A percentile compares a stretch with the other conserved stretches of the same genome.
These are phyloP conservation scores for Hymenoscyphus fructigenus DNA, from an alignment of 2,329 filamentous ascomycete genomes.

Conservation along the genomic window DNA sequence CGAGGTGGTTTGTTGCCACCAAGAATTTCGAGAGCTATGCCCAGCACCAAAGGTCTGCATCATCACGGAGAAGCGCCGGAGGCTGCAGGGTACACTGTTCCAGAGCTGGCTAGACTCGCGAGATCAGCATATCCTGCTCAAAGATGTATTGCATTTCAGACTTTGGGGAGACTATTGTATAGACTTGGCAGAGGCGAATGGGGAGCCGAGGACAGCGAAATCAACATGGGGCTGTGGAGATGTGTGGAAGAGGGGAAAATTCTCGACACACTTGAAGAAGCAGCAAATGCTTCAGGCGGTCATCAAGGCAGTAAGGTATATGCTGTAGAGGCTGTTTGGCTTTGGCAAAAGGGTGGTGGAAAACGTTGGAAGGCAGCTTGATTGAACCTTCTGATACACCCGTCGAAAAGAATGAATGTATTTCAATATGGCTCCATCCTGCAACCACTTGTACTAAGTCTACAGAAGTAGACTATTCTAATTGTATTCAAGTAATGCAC, in stretches of 20 bases:
- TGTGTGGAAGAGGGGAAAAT: conserved; percentile 75
- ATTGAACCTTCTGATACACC: conserved; percentile 8
- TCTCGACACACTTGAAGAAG: conserved; percentile 73
- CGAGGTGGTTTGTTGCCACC: conserved; percentile 78
- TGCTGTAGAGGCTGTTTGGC: conserved; percentile 86
- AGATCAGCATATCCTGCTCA: conserved; percentile 83
- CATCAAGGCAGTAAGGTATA: conserved; percentile 82
- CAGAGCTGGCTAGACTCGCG: conserved; percentile 77
- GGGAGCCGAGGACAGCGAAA: conserved; percentile 63
- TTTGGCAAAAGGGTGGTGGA: conserved; percentile 51
- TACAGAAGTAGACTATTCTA: not conserved
- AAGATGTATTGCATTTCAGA: conserved; percentile 88
- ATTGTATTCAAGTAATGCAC: not conserved
- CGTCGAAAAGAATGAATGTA: not conserved
- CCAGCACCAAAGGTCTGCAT: conserved; percentile 78
- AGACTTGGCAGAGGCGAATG: conserved; percentile 72
- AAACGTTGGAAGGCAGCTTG: conserved; percentile 34
- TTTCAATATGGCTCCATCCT: not conserved
- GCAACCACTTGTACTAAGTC: not conserved
- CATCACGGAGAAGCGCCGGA: conserved; percentile 92
- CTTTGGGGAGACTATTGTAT: conserved; percentile 81
- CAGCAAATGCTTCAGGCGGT: conserved; percentile 63
- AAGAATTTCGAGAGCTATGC: conserved; percentile 68
- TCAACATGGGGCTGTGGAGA: conserved; percentile 80
- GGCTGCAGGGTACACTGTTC: conserved; percentile 90